A percentile compares a stretch with the other conserved stretches of the same genome.
These are phyloP conservation scores for Recurvomyces mirabilis DNA, from an alignment of 495 filamentous ascomycete genomes.

Conservation along the genomic window DNA sequence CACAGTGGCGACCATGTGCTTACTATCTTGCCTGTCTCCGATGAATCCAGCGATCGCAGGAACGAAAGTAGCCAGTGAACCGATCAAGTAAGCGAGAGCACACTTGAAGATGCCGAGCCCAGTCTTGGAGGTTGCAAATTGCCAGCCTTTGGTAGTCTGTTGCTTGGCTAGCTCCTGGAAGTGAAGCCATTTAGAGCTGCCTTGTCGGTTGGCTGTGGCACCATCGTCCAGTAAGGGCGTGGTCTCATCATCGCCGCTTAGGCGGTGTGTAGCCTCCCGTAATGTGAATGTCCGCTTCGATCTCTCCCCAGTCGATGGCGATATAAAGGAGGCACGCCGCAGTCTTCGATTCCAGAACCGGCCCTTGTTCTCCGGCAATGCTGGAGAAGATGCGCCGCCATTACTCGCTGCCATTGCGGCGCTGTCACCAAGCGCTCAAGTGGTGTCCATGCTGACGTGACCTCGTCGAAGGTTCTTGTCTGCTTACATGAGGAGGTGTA, in stretches of 20 bases:
- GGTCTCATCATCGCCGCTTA: slow-evolving; percentile 3
- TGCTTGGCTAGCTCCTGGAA: background rate
- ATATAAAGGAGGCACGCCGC: slow-evolving; percentile 16
- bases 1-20: slow-evolving; percentile 88
- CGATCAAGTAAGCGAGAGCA: slow-evolving; percentile 81
- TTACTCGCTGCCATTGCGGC: background rate
- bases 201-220: background rate
- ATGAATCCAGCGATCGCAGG: slow-evolving; percentile 58
- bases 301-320: slow-evolving; percentile 15
- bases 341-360: slow-evolving; percentile 8
- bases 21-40: slow-evolving; percentile 73
- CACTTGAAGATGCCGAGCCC: slow-evolving; percentile 81
- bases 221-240: slow-evolving; percentile 4
- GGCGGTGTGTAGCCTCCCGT: slow-evolving; percentile 14
- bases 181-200: background rate
- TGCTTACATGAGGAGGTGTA: too few relatives aligned
- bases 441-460: too few relatives aligned
- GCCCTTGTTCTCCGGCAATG: background rate
- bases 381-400: too few relatives aligned
- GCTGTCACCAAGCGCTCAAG: too few relatives aligned
- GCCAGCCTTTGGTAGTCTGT: background rate
- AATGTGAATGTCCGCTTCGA: slow-evolving; percentile 19
- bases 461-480: too few relatives aligned
- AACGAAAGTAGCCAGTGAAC: slow-evolving; percentile 78
- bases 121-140: slow-evolving; percentile 42